Percentiles rank a stretch among this genome's conserved stretches.
Conservation (phyloP, 495 filamentous ascomycete species). For the Chaetomium tenue region DNA sequence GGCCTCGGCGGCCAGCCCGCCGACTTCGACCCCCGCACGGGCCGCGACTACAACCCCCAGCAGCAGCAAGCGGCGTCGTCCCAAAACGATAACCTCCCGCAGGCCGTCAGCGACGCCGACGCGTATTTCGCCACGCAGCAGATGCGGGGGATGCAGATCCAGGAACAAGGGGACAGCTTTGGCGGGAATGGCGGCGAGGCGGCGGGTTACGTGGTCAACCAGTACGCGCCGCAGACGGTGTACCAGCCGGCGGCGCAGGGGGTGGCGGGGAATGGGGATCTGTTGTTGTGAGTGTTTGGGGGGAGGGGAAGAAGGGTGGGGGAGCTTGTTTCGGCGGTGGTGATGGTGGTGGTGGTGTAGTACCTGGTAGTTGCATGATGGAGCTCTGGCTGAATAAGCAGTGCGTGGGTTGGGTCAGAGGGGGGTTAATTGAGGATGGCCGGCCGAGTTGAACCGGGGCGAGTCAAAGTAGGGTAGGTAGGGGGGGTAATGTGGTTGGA, state of each 20-base stretch:
- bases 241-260: slow-evolving; percentile 54
- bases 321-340: too few species aligned
- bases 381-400: too few species aligned
- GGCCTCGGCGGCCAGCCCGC: slow-evolving; percentile 52
- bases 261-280: slow-evolving; percentile 54
- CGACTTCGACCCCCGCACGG: slow-evolving; percentile 35
- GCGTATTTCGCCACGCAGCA: slow-evolving; percentile 68
- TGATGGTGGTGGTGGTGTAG: too few species aligned
- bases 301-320: too few species aligned
- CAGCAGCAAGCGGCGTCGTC: not conserved
- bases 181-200: slow-evolving; percentile 45
- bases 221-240: slow-evolving; percentile 60
- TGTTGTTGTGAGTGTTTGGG: slow-evolving; percentile 46
- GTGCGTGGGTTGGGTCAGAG: too few species aligned
- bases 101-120: slow-evolving; percentile 79
- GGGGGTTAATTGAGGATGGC: too few species aligned
- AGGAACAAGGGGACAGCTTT: slow-evolving; percentile 49
- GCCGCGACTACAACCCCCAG: slow-evolving; percentile 26
- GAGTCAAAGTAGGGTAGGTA: too few species aligned
- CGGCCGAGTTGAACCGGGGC: too few species aligned
- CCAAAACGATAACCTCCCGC: slow-evolving; percentile 49
- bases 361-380: too few species aligned
- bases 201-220: slow-evolving; percentile 64
- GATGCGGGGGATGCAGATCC: slow-evolving; percentile 66
- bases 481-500: not conserved